Conservation (phyloP, 202 grass and related monocot species). For the Setaria italica region DNA sequence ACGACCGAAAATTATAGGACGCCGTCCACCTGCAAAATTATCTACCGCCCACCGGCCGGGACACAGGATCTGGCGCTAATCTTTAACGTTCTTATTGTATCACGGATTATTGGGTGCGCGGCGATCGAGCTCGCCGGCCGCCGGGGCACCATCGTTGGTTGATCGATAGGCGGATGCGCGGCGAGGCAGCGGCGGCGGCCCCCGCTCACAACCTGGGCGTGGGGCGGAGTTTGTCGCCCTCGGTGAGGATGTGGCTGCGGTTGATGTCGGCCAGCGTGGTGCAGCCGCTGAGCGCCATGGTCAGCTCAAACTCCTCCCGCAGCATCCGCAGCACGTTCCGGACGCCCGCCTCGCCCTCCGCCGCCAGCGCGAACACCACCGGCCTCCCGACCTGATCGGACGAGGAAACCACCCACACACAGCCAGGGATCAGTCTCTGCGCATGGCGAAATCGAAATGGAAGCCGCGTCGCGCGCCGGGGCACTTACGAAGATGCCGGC, state of each 20-base stretch:
- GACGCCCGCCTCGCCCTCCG: conserved; percentile 72
- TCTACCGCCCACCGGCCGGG: neutral
- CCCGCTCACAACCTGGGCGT: conserved; percentile 59
- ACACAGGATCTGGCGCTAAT: neutral
- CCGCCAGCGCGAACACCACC: conserved; percentile 85
- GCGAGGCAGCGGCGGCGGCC: conserved; percentile 1
- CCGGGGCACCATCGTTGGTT: too few relatives aligned
- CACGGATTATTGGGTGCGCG: too few relatives aligned
- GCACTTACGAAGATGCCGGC: conserved; percentile 84
- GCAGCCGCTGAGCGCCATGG: conserved; percentile 93
- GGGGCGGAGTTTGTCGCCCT: conserved; percentile 62
- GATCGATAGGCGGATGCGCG: neutral
- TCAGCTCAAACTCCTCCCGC: conserved; percentile 88
- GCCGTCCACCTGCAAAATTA: neutral
- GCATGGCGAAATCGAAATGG: too few relatives aligned
- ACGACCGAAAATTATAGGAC: neutral
- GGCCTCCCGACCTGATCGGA: conserved; percentile 74
- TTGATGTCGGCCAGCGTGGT: conserved; percentile 82
- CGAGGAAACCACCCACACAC: too few relatives aligned
- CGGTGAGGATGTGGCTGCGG: conserved; percentile 87
- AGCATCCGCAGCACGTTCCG: conserved; percentile 90
- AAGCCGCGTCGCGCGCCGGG: neutral
- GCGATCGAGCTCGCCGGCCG: too few relatives aligned
- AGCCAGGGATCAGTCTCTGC: neutral
- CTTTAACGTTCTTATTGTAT: too few relatives aligned